A percentile compares a stretch with the other conserved stretches of the same genome.
Evolutionary conservation across 2,329 filamentous ascomycete genomes (phyloP).

Genomic region (Ascochyta rabiei): DNA sequence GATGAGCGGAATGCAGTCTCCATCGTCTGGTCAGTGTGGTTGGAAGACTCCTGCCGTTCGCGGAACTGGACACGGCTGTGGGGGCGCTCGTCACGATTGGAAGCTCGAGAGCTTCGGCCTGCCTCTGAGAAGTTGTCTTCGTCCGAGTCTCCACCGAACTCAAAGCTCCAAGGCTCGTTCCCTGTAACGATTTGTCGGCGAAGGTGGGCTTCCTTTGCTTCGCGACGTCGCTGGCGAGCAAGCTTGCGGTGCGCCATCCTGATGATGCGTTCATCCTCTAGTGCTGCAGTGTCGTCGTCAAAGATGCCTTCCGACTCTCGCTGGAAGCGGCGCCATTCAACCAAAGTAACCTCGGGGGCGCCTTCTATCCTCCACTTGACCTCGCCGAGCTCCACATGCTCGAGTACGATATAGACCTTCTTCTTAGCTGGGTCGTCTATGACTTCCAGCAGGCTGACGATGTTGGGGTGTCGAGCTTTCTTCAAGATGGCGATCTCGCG

Average conservation of each 20-base stretch:
- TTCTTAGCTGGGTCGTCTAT: constrained; percentile 96
- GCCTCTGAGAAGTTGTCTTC: constrained; percentile 55
- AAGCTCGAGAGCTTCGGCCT: constrained; percentile 35
- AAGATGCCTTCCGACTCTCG: constrained; percentile 64
- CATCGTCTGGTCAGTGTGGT: constrained; percentile 37
- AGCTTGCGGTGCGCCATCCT: constrained; percentile 43
- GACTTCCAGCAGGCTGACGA: constrained; percentile 92
- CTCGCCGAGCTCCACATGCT: constrained; percentile 93
- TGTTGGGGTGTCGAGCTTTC: constrained; percentile 96
- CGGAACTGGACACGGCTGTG: constrained; percentile 26
- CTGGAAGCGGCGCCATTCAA: constrained; percentile 82
- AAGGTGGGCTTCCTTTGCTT: constrained; percentile 45
- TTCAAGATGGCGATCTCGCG: constrained; percentile 97
- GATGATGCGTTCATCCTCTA: constrained; percentile 54
- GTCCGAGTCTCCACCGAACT: constrained; percentile 71
- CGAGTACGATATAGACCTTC: constrained; percentile 98
- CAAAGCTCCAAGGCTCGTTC: constrained; percentile 80
- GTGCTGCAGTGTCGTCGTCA: constrained; percentile 49
- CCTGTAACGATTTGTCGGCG: constrained; percentile 46
- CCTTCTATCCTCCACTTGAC: constrained; percentile 93
- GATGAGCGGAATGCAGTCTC: constrained; percentile 44
- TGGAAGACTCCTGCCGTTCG: constrained; percentile 27
- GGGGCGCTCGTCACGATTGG: constrained; percentile 28
- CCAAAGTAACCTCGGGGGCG: constrained; percentile 77
- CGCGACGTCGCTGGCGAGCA: constrained; percentile 53